Evolutionary conservation across 2,329 filamentous ascomycete genomes (phyloP), one percentile per base, ranked within the genome.

Genomic region (Clonostachys byssicola): DNA sequence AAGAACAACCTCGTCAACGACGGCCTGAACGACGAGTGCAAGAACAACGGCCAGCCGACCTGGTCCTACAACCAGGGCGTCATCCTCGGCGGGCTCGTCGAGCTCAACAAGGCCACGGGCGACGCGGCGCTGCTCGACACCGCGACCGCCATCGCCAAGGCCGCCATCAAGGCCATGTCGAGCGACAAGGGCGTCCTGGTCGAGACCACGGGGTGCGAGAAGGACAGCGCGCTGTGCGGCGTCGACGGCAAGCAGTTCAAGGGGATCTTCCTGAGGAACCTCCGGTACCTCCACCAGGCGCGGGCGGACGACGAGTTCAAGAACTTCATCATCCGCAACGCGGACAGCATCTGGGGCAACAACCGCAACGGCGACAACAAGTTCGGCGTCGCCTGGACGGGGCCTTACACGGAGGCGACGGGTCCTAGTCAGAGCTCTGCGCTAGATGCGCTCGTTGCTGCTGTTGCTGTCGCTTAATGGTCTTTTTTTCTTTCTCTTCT

Each of bases 221-320:
- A 60, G 16, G 48, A 53, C 13, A 44, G 52, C 9, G 61, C 61
- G 39, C 54, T 67, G 52, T 78, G 72, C 46, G 70, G 67, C 12
- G 60, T 57, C 16, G 77, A 83, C 49, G 76, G 72, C 2, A 72
- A 78, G 34, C 81, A 87, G 56, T 90, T 89, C 74, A 89, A 90
- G 63, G 86, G 86, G 5, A 71, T 89, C 35, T 88, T 89, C 52
- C 72, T 80, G 14, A 75, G 84, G 17, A 87, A 87, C 57, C 65
- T 90, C 17, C 71, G 74, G 34, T 75, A 78, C 47, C 63, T 90
- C 34, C 70, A 85, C 18, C 57, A 65, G 36, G 75, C 64, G 4
- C 73, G 72, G 2, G 77, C 78, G 1, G 66, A 76, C 36, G 60
- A 69, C 4, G 60, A 60, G 10, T 85, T 82, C 56, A 66, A 63